Conservation (phyloP, 305 asterid species). For the Rubia peregrina region DNA sequence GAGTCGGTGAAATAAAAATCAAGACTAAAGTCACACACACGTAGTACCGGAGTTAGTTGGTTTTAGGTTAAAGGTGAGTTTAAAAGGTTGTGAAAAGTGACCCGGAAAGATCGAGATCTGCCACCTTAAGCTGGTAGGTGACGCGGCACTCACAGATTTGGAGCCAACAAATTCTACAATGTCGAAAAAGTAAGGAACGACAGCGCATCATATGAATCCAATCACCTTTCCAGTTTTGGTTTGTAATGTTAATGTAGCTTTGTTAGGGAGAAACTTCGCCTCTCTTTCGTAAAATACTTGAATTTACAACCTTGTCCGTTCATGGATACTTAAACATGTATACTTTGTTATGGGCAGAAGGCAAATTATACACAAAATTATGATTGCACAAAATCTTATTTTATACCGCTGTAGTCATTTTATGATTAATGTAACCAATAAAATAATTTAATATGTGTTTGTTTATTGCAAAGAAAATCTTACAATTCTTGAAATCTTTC, state of each 20-base stretch:
- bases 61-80: slow-evolving; percentile 6
- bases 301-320: neutral
- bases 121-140: slow-evolving; percentile 28
- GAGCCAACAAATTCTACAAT: slow-evolving; percentile 18
- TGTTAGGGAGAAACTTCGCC: neutral
- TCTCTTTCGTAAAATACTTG: neutral
- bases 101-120: slow-evolving; percentile 10
- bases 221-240: neutral
- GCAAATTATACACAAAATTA: no score
- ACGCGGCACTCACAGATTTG: slow-evolving; percentile 32
- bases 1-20: neutral
- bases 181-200: slow-evolving; percentile 22
- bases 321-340: no score
- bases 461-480: no score
- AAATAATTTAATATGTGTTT: no score
- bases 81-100: slow-evolving; percentile 13
- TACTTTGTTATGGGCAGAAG: neutral
- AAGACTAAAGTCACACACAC: neutral
- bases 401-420: no score
- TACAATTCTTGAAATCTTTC: no score
- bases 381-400: no score
- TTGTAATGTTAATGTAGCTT: neutral
- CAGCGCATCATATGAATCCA: slow-evolving; percentile 22
- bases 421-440: no score
- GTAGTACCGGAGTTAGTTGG: neutral